Percentiles rank a stretch among this genome's conserved stretches.
These are phyloP conservation scores for Malus hybrid DNA, from an alignment of 331 rosid species.

Conservation along the genomic window DNA sequence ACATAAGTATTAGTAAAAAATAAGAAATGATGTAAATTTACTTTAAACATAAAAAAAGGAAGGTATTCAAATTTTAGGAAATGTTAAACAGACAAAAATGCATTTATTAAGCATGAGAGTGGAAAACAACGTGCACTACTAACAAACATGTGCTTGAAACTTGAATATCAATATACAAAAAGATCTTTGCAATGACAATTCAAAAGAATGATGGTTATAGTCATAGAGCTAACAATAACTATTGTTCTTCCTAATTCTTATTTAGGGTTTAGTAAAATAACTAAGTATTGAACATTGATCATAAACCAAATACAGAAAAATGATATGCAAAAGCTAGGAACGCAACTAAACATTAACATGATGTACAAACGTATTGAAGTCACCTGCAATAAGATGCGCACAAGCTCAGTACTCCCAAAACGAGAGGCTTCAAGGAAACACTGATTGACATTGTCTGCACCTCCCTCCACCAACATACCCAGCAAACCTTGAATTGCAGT, in stretches of 20 bases:
- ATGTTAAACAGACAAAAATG: background rate
- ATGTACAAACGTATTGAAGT: background rate
- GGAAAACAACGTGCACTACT: background rate
- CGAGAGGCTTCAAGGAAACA: conserved; percentile 92
- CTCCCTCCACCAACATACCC: conserved; percentile 76
- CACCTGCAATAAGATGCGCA: conserved; percentile 80
- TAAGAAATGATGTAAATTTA: background rate
- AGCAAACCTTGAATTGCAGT: conserved; percentile 75
- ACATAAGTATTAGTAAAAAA: background rate
- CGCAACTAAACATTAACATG: background rate
- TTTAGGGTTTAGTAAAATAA: too few species aligned
- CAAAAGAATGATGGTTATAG: background rate
- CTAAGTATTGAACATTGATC: background rate
- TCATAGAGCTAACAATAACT: too few species aligned
- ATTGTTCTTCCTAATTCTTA: too few species aligned
- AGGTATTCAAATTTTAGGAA: too few species aligned
- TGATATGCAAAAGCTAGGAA: background rate
- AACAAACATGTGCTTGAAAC: background rate
- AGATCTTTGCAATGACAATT: background rate
- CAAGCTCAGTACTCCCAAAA: conserved; percentile 86
- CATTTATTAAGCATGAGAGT: background rate
- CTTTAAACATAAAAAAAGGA: background rate
- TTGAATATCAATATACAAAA: background rate
- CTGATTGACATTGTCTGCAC: conserved; percentile 88
- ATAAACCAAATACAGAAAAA: background rate